Evolutionary conservation across 257 asterid genomes (phyloP).

Genomic region (Handroanthus guayacan): DNA sequence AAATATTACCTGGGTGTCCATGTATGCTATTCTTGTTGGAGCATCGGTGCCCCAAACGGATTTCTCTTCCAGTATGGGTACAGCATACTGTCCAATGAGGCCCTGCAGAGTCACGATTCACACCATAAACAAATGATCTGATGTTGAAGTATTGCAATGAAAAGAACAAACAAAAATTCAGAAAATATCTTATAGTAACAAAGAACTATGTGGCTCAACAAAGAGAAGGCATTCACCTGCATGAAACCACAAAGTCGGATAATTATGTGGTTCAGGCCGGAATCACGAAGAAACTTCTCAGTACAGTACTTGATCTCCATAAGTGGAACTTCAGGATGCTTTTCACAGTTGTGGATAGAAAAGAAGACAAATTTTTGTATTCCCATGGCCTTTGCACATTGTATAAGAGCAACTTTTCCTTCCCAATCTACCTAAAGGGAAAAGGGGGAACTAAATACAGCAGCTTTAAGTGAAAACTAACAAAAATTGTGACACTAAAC

Average conservation of each 20-base stretch:
- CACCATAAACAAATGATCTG: constrained; percentile 31
- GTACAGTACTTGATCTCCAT: constrained; percentile 98
- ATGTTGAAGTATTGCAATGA: constrained; percentile 19
- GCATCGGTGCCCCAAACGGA: constrained; percentile 99
- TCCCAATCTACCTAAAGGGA: constrained; percentile 98
- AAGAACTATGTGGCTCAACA: background rate
- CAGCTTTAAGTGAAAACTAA: constrained; percentile 17
- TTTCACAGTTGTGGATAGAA: constrained; percentile 97
- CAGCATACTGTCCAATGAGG: constrained; percentile 96
- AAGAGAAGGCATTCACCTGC: constrained; percentile 68
- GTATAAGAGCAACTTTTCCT: constrained; percentile 98
- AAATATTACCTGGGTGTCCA: constrained; percentile 91
- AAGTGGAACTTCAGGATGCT: constrained; percentile 97
- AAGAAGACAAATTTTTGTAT: constrained; percentile 85
- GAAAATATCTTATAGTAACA: background rate
- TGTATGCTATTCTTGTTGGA: constrained; percentile 96
- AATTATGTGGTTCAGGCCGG: constrained; percentile 79
- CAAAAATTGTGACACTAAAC: background rate
- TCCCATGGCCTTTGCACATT: constrained; percentile 98
- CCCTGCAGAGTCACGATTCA: constrained; percentile 62
- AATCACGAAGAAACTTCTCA: constrained; percentile 83
- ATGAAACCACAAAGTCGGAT: constrained; percentile 98
- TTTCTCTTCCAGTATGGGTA: constrained; percentile 93
- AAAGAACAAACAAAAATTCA: constrained; percentile 19
- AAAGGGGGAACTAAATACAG: constrained; percentile 38